These are phyloP conservation scores for Populus alba DNA, from an alignment of 345 rosid genomes.

Conservation along the genomic window DNA sequence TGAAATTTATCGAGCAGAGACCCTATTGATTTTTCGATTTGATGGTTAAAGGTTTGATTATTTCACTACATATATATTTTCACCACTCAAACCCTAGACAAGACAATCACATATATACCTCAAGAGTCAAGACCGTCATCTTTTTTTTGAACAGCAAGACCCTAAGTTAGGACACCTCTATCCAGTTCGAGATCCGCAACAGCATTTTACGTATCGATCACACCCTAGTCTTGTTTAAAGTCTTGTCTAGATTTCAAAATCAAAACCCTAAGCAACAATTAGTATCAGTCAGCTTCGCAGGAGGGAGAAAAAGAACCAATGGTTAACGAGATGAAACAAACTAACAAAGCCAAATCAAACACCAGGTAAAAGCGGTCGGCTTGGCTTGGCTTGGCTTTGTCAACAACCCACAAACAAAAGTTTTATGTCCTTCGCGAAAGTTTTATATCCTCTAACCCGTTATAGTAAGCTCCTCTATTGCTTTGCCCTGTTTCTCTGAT, in stretches of 20 bases:
- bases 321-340: conserved; percentile 40
- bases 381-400: conserved; percentile 46
- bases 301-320: conserved; percentile 18
- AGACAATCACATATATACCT: background rate
- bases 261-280: background rate
- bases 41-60: conserved; percentile 12
- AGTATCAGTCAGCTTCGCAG: background rate
- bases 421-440: conserved; percentile 46
- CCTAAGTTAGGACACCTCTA: background rate
- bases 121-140: background rate
- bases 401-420: conserved; percentile 51
- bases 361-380: conserved; percentile 26
- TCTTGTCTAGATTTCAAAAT: background rate
- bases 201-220: conserved; percentile 4
- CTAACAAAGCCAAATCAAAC: conserved; percentile 22
- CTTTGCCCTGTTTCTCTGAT: conserved; percentile 17
- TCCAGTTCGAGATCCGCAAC: background rate
- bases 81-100: conserved; percentile 8
- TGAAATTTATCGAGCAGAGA: background rate
- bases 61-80: background rate
- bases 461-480: conserved; percentile 39
- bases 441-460: conserved; percentile 41
- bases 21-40: background rate
- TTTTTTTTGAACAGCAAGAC: background rate
- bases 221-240: background rate